These are phyloP conservation scores for Candida endomychidarum DNA, from an alignment of 805 yeast genomes.

Conservation along the genomic window DNA sequence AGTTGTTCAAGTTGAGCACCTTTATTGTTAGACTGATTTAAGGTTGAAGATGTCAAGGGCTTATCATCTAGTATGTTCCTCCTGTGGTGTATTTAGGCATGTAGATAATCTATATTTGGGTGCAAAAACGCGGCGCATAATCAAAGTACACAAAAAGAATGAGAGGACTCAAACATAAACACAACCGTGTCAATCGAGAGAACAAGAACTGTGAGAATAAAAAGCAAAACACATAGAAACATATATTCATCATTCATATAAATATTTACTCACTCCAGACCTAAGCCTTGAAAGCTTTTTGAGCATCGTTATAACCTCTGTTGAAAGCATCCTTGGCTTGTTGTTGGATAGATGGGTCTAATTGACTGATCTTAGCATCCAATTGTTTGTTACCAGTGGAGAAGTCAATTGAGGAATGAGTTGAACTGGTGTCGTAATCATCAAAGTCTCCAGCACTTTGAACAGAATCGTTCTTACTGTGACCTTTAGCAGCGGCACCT, in stretches of 20 bases:
- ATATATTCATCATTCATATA: conserved; percentile 6
- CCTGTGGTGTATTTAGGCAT: no score
- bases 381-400: conserved; percentile 37
- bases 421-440: conserved; percentile 10
- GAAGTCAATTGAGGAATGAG: conserved; percentile 22
- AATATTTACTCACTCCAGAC: not conserved
- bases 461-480: conserved; percentile 2
- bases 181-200: no score
- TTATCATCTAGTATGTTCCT: no score
- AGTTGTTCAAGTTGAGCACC: conserved; percentile 55
- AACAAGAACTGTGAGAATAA: not conserved
- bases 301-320: conserved; percentile 40
- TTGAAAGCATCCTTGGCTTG: conserved; percentile 42
- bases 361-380: conserved; percentile 34
- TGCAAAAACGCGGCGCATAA: no score
- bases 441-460: conserved; percentile 8
- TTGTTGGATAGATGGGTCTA: conserved; percentile 34
- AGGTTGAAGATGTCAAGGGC: no score
- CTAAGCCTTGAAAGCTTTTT: conserved; percentile 22
- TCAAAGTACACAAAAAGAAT: no score
- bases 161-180: no score
- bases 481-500: conserved; percentile 1
- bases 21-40: not conserved
- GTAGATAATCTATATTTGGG: no score
- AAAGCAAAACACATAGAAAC: not conserved